These are phyloP conservation scores for Nicotiana tabacum DNA, from an alignment of 257 asterid species.

Conservation along the genomic window DNA sequence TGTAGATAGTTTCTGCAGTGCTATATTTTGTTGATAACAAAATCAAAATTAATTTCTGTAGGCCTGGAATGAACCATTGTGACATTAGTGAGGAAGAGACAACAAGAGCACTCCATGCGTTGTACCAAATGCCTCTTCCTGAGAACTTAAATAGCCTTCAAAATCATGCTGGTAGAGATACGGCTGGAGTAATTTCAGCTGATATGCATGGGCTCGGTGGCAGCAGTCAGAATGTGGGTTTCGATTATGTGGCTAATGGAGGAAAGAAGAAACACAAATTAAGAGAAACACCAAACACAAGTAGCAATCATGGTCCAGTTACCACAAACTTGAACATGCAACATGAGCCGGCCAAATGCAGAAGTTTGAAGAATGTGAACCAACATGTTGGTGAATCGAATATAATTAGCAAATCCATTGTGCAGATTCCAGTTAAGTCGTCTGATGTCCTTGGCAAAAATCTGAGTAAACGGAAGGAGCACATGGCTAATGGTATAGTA, in stretches of 20 bases:
- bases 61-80: constrained; percentile 90
- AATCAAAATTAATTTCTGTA: constrained; percentile 28
- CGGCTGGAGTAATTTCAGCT: constrained; percentile 37
- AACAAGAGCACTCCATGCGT: constrained; percentile 51
- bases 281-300: constrained; percentile 31
- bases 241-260: constrained; percentile 22
- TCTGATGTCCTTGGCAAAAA: constrained; percentile 25
- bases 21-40: background rate
- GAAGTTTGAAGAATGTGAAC: constrained; percentile 42
- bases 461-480: constrained; percentile 42
- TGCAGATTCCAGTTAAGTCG: constrained; percentile 33
- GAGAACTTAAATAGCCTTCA: constrained; percentile 39
- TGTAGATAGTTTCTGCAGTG: background rate
- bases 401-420: constrained; percentile 23
- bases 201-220: constrained; percentile 23
- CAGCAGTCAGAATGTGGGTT: constrained; percentile 26
- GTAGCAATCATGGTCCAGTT: constrained; percentile 22
- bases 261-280: constrained; percentile 51
- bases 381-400: constrained; percentile 36
- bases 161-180: constrained; percentile 31
- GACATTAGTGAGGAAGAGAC: constrained; percentile 69
- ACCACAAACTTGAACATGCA: constrained; percentile 28
- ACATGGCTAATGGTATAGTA: constrained; percentile 46
- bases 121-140: constrained; percentile 38
- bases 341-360: constrained; percentile 31